These are phyloP conservation scores for Diutina siamensis DNA, from an alignment of 1,139 yeast genomes.

Conservation along the genomic window DNA sequence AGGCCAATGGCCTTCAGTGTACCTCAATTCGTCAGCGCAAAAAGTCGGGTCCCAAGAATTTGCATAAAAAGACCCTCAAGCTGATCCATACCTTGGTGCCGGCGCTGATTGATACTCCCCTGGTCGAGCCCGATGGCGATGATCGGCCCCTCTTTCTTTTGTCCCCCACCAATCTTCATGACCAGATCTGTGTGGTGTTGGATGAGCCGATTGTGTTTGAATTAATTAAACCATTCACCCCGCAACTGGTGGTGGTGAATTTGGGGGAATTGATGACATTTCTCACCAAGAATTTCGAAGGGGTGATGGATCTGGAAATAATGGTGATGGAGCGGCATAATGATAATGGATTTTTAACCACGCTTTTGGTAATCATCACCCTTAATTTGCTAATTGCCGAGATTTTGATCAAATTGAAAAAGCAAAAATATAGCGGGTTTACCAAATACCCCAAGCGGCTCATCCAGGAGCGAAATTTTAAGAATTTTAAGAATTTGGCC, in stretches of 20 bases:
- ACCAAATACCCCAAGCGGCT: constrained; percentile 11
- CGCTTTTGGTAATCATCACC: constrained; percentile 19
- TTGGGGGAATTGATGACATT: constrained; percentile 1
- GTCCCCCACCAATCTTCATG: background rate
- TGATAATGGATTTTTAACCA: constrained; percentile 24
- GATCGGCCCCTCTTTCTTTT: background rate
- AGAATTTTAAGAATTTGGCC: constrained; percentile 12
- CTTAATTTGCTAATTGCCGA: constrained; percentile 22
- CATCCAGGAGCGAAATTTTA: constrained; percentile 9
- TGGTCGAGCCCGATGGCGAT: background rate
- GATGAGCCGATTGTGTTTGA: constrained; percentile 4
- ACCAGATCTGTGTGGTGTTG: background rate
- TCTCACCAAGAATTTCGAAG: background rate
- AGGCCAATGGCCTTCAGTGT: constrained; percentile 24
- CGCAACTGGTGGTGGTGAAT: constrained; percentile 1
- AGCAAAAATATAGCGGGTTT: constrained; percentile 16
- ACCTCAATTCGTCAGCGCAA: constrained; percentile 27
- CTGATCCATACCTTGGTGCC: constrained; percentile 14
- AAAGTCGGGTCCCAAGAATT: constrained; percentile 33
- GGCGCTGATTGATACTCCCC: background rate
- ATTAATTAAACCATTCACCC: constrained; percentile 5
- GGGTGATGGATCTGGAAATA: constrained; percentile 1
- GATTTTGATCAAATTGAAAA: constrained; percentile 20
- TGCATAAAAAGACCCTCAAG: constrained; percentile 27
- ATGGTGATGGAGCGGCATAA: constrained; percentile 13